phyloP scores from a whole-genome alignment of 257 asterid species.

The Solanum medicagineum region DNA sequence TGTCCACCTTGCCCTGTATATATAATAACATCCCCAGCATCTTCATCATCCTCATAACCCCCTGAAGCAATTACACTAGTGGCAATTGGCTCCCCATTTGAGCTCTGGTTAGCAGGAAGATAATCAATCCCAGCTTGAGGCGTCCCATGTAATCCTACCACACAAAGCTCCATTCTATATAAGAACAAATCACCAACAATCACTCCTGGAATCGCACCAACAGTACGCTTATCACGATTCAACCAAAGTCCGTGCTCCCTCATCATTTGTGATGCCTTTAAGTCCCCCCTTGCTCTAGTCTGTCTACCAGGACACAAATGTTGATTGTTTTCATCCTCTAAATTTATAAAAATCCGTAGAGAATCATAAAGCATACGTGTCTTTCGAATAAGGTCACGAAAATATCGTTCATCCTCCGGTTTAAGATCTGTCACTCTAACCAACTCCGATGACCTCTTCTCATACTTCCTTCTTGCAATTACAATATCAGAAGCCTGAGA shows the following conservation, averaged over 20 bases:
- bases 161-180: slow-evolving; percentile 75
- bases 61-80: slow-evolving; percentile 87
- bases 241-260: slow-evolving; percentile 51
- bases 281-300: slow-evolving; percentile 4
- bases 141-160: slow-evolving; percentile 80
- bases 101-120: slow-evolving; percentile 57
- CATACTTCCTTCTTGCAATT: slow-evolving; percentile 21
- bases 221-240: slow-evolving; percentile 67
- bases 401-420: slow-evolving; percentile 7
- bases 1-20: slow-evolving; percentile 97
- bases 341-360: background rate
- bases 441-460: slow-evolving; percentile 34
- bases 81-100: slow-evolving; percentile 82
- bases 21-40: slow-evolving; percentile 64
- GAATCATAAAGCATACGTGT: slow-evolving; percentile 12
- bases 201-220: slow-evolving; percentile 72
- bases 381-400: slow-evolving; percentile 6
- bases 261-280: slow-evolving; percentile 17
- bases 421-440: slow-evolving; percentile 35
- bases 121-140: slow-evolving; percentile 91
- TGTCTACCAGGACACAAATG: background rate
- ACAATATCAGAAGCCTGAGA: slow-evolving; percentile 21
- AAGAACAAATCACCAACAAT: slow-evolving; percentile 68
- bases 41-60: slow-evolving; percentile 88
- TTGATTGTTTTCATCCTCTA: slow-evolving; percentile 6